A percentile compares a stretch with the other conserved stretches of the same genome.
Evolutionary conservation across 2,329 filamentous ascomycete genomes (phyloP).

Genomic region (Teratosphaeria viscida): DNA sequence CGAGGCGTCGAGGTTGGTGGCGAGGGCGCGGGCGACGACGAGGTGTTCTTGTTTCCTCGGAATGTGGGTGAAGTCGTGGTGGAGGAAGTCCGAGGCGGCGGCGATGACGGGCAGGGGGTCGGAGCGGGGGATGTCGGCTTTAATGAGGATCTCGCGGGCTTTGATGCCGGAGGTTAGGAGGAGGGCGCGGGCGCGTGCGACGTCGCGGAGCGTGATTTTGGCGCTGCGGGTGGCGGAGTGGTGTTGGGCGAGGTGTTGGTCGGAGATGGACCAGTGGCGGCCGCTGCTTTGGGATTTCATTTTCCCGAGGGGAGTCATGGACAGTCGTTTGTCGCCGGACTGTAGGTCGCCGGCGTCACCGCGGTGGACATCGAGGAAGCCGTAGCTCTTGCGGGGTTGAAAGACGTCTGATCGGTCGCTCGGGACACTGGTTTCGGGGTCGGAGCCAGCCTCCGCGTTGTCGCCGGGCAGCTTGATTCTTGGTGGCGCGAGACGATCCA

Average conservation of each 20-base stretch:
- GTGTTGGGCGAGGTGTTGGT: constrained; percentile 29
- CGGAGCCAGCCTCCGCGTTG: constrained; percentile 22
- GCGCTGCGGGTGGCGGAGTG: constrained; percentile 19
- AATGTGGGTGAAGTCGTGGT: constrained; percentile 36
- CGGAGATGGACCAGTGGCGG: constrained; percentile 50
- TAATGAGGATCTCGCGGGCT: constrained; percentile 65
- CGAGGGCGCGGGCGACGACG: constrained; percentile 42
- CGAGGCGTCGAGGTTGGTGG: constrained; percentile 35
- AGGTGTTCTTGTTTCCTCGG: constrained; percentile 42
- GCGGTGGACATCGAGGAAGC: constrained; percentile 8
- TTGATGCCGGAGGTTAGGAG: constrained; percentile 82
- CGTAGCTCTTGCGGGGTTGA: constrained; percentile 16
- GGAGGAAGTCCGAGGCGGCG: constrained; percentile 28
- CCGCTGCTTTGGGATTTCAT: background rate
- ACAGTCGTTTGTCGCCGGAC: background rate
- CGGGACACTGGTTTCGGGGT: background rate
- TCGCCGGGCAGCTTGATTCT: constrained; percentile 37
- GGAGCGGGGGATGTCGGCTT: constrained; percentile 42
- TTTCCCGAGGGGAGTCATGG: background rate
- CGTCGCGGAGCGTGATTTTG: constrained; percentile 55
- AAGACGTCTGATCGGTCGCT: constrained; percentile 12
- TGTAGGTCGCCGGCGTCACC: background rate
- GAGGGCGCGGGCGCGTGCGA: constrained; percentile 66
- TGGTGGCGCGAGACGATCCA: constrained; percentile 38
- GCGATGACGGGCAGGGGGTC: constrained; percentile 26